Evolutionary conservation across 2,329 filamentous ascomycete genomes (phyloP), one percentile per base, ranked within the genome.

Genomic region (Huntiella moniliformis): DNA sequence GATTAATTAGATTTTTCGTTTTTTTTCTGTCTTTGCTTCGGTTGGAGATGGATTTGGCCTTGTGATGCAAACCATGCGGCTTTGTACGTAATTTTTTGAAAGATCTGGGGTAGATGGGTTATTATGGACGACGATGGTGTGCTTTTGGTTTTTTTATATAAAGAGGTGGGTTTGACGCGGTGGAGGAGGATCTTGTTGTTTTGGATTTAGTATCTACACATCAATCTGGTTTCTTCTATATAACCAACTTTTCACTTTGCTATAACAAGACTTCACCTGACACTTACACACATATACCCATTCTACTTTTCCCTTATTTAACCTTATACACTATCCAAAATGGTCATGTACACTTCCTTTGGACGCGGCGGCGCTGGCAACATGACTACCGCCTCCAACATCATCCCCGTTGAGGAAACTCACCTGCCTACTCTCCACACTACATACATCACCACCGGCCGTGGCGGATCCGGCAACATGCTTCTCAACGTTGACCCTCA

Each of bases 401-500:
- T 71, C 38, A 59, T 64, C n/a, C 65, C 74, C 43, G 64, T 73
- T 52, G 63, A 72, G 48, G 82, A 88, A 56, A 74, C 93, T 52
- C 66, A 79, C 55, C 94, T 86, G 1, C 87, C 87, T 1, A 81
- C 75, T 10, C 74, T 96, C 58, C 94, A 92, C 65, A 73, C 73
- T 40, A 65, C 81, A n/a, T 68, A 83, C 53, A 86, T 88, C 57
- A 94, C 87, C 15, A 95, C 87, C 3, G 87, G 87, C 47, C 82
- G 87, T 44, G 87, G 87, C 47, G 87, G 87, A 51, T 78, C 74
- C 4, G 86, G 86, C 50, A 94, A 93, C 66, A 93, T 94, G 80
- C 77, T 81, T 41, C 67, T 64, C 53, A 78, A 79, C 57, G 75
- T 74, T 51, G 79, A 91, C 54, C 75, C 79, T 3, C 63, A 68